Base-by-base conservation (phyloP, 2,329 filamentous ascomycete species). In the Chrysosphaeria jannelii region DNA sequence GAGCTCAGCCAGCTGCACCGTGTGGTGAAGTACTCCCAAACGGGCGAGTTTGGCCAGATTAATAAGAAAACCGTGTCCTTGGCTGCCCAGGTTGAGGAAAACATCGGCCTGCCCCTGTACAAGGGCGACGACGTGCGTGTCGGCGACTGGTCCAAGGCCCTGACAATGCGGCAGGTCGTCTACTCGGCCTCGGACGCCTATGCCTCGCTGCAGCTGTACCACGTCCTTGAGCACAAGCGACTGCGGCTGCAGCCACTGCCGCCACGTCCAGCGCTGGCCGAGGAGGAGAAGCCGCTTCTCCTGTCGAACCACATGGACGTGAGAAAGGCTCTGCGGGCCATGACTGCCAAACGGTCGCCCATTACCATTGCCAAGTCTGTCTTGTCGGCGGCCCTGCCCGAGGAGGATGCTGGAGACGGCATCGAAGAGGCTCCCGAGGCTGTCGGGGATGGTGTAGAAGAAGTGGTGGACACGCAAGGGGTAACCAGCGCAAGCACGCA, bases 111-210 rank as follows among this genome's bases (percentile, higher is more conserved):
- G 20, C 76, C 78, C 3, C 40, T 91, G 28, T 66, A 53, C 36
- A 91, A 89, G 39, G 74, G 61, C 2, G 38, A 42, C 2, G 45
- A 57, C 20, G 71, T 88, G 2, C 57, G 79, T 10, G 53, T 53
- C 1, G 66, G 75, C 31, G 56, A 81, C 36, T 91, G 81, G 79
- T 60, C 60, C 14, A 45, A 48, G 28, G 36, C 47, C 1, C 44
- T 91, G 16, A 51, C 47, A 11, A 45, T 53, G 31, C 40, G 57
- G 7, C 79, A 91, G 38, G 55, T 74, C 10, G 41, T 56, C 23
- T 78, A 79, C 41, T 64, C 74, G 7, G 76, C 75, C 8, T 66
- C 72, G 1, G 76, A 89, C 39, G 69, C 75, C 0, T 91, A 90
- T 38, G 76, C 71, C 28, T 60, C 65, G 20, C 43, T 70, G 8